Evolutionary conservation across 1,139 yeast genomes (phyloP).

Genomic region (Petasospora rhodanensis): DNA sequence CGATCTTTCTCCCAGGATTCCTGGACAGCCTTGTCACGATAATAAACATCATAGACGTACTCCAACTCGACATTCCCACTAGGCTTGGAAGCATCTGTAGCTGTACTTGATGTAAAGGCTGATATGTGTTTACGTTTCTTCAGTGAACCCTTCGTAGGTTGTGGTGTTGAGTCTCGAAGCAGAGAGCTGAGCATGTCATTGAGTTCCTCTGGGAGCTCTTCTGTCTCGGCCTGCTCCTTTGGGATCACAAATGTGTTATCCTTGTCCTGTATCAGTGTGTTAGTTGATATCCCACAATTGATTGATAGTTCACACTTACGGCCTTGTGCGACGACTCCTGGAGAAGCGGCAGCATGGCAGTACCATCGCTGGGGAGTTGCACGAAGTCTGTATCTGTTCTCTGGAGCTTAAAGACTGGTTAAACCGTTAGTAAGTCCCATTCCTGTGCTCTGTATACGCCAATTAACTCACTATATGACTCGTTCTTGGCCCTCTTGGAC

Average conservation of each 20-base stretch:
- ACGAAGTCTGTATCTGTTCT: slow-evolving; percentile 49
- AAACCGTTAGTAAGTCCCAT: slow-evolving; percentile 23
- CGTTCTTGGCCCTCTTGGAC: slow-evolving; percentile 21
- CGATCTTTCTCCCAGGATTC: slow-evolving; percentile 45
- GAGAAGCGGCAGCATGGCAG: slow-evolving; percentile 18
- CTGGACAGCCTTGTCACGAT: slow-evolving; percentile 48
- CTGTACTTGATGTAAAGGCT: no score
- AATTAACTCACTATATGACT: slow-evolving; percentile 16
- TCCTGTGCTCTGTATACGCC: no score
- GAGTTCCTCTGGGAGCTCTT: slow-evolving; percentile 55
- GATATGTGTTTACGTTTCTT: slow-evolving; percentile 22
- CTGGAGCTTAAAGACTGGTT: slow-evolving; percentile 51
- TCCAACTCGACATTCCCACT: slow-evolving; percentile 40
- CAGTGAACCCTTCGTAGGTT: no score
- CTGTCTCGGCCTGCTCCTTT: slow-evolving; percentile 28
- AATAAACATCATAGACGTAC: slow-evolving; percentile 88
- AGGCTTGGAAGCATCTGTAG: slow-evolving; percentile 10
- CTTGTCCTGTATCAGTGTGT: slow-evolving; percentile 26
- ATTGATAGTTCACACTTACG: slow-evolving; percentile 6
- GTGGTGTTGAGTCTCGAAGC: slow-evolving; percentile 26
- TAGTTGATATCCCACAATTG: neutral
- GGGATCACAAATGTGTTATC: slow-evolving; percentile 31
- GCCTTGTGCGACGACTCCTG: slow-evolving; percentile 21
- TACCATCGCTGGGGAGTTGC: slow-evolving; percentile 21
- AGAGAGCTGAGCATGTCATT: slow-evolving; percentile 65